These are phyloP conservation scores for Diaporthe citriasiana DNA, from an alignment of 2,329 filamentous ascomycete genomes.

Conservation along the genomic window DNA sequence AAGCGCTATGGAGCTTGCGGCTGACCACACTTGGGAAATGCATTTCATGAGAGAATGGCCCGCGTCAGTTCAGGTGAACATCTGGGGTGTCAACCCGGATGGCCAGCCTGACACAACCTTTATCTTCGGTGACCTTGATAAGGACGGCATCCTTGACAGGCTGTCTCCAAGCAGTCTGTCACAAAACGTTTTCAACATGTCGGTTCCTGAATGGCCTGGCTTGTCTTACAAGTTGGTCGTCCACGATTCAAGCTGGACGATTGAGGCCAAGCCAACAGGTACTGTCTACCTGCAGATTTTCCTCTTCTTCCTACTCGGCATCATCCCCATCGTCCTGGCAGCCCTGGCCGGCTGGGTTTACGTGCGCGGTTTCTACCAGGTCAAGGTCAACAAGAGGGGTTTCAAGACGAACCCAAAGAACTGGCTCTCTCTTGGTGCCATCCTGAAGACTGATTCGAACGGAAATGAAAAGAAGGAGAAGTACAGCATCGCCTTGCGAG, in stretches of 20 bases:
- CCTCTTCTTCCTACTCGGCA: slow-evolving; percentile 66
- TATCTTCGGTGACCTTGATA: slow-evolving; percentile 72
- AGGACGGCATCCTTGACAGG: slow-evolving; percentile 70
- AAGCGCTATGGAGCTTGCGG: slow-evolving; percentile 62
- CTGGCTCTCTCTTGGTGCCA: slow-evolving; percentile 40
- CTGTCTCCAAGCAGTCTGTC: slow-evolving; percentile 70
- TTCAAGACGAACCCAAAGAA: slow-evolving; percentile 52
- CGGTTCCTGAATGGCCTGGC: slow-evolving; percentile 65
- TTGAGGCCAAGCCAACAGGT: slow-evolving; percentile 66
- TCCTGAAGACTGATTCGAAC: slow-evolving; percentile 38
- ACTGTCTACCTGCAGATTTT: slow-evolving; percentile 66
- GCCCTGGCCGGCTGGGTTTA: slow-evolving; percentile 67
- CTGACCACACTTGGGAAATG: slow-evolving; percentile 68
- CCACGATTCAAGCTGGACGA: slow-evolving; percentile 66
- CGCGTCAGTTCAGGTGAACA: slow-evolving; percentile 70
- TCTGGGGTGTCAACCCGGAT: slow-evolving; percentile 75
- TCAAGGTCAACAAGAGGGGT: slow-evolving; percentile 72
- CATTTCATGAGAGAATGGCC: slow-evolving; percentile 75
- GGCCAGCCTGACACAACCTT: slow-evolving; percentile 71
- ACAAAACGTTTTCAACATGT: slow-evolving; percentile 69
- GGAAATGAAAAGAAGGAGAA: slow-evolving; percentile 49
- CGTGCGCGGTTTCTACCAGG: slow-evolving; percentile 65
- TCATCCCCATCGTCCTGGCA: slow-evolving; percentile 66
- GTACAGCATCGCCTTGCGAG: slow-evolving; percentile 40
- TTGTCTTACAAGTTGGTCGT: slow-evolving; percentile 68